Percentiles rank a stretch among this genome's conserved stretches.
Conservation (phyloP, 1,284 basidiomycete genomes). For the Marasmius oreades region DNA sequence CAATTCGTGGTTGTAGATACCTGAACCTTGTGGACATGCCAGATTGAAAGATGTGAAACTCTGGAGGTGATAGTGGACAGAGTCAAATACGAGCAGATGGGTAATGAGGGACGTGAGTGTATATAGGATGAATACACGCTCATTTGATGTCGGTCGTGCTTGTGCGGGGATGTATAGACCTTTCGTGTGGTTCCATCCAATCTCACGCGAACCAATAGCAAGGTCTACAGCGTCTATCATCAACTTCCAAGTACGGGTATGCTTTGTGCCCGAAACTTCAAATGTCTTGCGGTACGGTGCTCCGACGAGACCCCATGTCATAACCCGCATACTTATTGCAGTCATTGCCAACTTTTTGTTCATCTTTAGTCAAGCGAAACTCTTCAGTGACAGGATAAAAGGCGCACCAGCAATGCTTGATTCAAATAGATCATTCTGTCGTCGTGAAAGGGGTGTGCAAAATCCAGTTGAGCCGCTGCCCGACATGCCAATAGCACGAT, state of each 20-base stretch:
- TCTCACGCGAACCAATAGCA: slow-evolving; percentile 41
- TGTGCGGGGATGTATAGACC: slow-evolving; percentile 39
- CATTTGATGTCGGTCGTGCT: slow-evolving; percentile 34
- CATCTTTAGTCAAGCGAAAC: not conserved
- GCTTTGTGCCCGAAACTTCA: slow-evolving; percentile 3
- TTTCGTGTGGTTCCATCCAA: slow-evolving; percentile 52
- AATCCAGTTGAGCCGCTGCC: slow-evolving; percentile 38
- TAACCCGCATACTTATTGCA: slow-evolving; percentile 28
- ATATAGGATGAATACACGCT: slow-evolving; percentile 31
- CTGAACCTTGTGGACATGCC: slow-evolving; percentile 36
- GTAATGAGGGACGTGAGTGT: slow-evolving; percentile 30
- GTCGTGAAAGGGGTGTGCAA: slow-evolving; percentile 29
- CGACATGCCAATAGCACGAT: slow-evolving; percentile 37
- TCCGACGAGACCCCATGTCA: slow-evolving; percentile 32
- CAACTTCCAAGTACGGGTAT: slow-evolving; percentile 14
- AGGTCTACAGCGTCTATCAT: slow-evolving; percentile 45
- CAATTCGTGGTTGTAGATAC: slow-evolving; percentile 47
- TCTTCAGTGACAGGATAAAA: slow-evolving; percentile 3
- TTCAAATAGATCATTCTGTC: slow-evolving; percentile 34
- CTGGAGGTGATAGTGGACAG: slow-evolving; percentile 37
- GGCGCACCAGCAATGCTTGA: slow-evolving; percentile 33
- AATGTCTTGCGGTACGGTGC: slow-evolving; percentile 25
- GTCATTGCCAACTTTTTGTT: slow-evolving; percentile 29
- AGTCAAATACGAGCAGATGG: slow-evolving; percentile 38
- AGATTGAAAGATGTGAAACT: slow-evolving; percentile 32